Conservation (phyloP, 1,284 basidiomycete genomes). For the Fistulinella cinereoalba region DNA sequence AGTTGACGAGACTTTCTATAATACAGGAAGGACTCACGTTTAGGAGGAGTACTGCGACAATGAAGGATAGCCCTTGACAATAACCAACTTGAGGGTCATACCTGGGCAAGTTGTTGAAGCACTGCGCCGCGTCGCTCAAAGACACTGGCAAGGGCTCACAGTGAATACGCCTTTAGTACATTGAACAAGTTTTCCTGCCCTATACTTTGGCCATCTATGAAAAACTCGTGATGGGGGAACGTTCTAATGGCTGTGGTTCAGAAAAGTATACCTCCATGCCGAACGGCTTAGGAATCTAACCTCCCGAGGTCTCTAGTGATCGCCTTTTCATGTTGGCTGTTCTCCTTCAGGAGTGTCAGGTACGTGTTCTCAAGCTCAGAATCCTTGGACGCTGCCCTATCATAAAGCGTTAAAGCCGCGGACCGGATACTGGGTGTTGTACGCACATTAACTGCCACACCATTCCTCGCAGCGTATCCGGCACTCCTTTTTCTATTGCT, state of each 20-base stretch:
- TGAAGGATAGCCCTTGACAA: slow-evolving; percentile 94
- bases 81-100: slow-evolving; percentile 96
- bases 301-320: slow-evolving; percentile 90
- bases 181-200: slow-evolving; percentile 98
- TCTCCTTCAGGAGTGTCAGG: slow-evolving; percentile 78
- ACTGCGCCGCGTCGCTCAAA: slow-evolving; percentile 1
- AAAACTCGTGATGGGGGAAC: slow-evolving; percentile 97
- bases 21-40: slow-evolving; percentile 57
- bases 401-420: slow-evolving; percentile 11
- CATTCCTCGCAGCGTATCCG: slow-evolving; percentile 84
- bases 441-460: slow-evolving; percentile 96
- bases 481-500: slow-evolving; percentile 93
- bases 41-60: slow-evolving; percentile 89
- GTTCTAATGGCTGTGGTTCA: slow-evolving; percentile 51
- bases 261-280: slow-evolving; percentile 5
- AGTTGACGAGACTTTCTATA: slow-evolving; percentile 5
- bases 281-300: slow-evolving; percentile 32
- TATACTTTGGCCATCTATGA: slow-evolving; percentile 86
- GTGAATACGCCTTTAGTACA: slow-evolving; percentile 94
- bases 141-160: slow-evolving; percentile 46
- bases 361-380: slow-evolving; percentile 84
- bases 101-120: slow-evolving; percentile 39
- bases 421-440: slow-evolving; percentile 8
- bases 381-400: slow-evolving; percentile 87
- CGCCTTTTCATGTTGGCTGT: slow-evolving; percentile 88